A percentile compares a stretch with the other conserved stretches of the same genome.
Evolutionary conservation across 768 basidiomycete species (phyloP).

Genomic region (Suillus hirtellus): DNA sequence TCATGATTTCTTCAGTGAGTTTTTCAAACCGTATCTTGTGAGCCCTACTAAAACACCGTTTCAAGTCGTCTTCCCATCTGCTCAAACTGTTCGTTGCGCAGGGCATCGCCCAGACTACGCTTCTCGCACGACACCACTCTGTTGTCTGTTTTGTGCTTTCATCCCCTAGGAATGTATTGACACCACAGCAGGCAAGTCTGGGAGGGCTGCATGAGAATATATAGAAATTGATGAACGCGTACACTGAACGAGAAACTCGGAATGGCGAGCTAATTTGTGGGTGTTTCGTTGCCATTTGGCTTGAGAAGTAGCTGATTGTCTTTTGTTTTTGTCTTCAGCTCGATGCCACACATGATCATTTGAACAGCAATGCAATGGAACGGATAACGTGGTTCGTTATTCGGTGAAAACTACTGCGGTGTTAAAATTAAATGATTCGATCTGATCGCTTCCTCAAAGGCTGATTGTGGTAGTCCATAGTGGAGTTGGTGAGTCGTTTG

Average conservation of each 20-base stretch:
- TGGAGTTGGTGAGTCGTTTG: conserved; percentile 66
- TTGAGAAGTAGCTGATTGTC: not conserved
- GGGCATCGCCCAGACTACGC: conserved; percentile 91
- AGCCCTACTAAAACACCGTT: conserved; percentile 22
- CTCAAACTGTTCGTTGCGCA: conserved; percentile 93
- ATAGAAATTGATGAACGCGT: conserved; percentile 89
- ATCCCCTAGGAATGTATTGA: conserved; percentile 71
- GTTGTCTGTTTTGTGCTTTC: conserved; percentile 77
- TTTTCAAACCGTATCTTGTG: not conserved
- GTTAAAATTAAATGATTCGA: not conserved
- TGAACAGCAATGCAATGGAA: conserved; percentile 88
- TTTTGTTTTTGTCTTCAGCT: conserved; percentile 45
- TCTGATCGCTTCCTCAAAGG: conserved; percentile 45
- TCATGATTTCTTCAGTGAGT: conserved; percentile 94
- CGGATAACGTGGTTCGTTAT: conserved; percentile 84
- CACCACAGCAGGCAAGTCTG: conserved; percentile 85
- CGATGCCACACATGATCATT: conserved; percentile 89
- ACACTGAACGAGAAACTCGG: conserved; percentile 85
- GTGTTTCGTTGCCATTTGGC: conserved; percentile 39
- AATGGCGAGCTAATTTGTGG: conserved; percentile 84
- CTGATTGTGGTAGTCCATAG: conserved; percentile 86
- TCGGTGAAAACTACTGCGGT: conserved; percentile 45
- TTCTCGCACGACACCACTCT: conserved; percentile 85
- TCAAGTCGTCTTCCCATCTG: conserved; percentile 88
- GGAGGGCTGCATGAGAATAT: conserved; percentile 90